These are phyloP conservation scores for Penicillium nucicola DNA, from an alignment of 495 filamentous ascomycete genomes.

Conservation along the genomic window DNA sequence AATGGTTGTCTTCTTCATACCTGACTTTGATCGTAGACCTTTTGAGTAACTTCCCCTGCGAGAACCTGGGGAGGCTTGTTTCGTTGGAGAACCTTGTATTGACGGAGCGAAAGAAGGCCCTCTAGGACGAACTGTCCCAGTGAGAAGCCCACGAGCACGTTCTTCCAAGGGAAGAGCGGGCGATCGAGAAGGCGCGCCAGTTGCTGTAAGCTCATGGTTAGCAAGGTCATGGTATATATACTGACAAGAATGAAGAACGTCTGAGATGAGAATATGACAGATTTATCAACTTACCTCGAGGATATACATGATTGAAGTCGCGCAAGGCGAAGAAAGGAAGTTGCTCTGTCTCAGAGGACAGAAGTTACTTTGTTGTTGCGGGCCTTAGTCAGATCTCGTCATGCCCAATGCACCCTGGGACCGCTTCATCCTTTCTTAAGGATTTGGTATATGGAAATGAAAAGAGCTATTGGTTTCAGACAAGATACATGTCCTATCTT, in stretches of 20 bases:
- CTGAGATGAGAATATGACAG: neutral
- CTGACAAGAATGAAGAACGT: neutral
- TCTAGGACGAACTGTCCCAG: conserved; percentile 86
- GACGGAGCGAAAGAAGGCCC: conserved; percentile 76
- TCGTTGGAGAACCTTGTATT: conserved; percentile 78
- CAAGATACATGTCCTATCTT: too few species aligned
- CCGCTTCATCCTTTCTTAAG: too few species aligned
- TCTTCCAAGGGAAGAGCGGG: conserved; percentile 96
- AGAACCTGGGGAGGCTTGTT: conserved; percentile 81
- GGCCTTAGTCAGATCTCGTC: conserved; percentile 27
- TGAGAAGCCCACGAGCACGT: conserved; percentile 88
- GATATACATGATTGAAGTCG: conserved; percentile 37
- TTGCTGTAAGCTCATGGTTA: conserved; percentile 52
- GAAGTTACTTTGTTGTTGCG: conserved; percentile 29
- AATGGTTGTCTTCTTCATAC: conserved; percentile 32
- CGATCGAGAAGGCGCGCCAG: conserved; percentile 84
- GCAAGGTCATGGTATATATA: neutral
- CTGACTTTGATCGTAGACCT: conserved; percentile 93
- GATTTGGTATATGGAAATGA: too few species aligned
- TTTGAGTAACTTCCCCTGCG: conserved; percentile 77
- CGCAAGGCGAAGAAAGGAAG: conserved; percentile 17
- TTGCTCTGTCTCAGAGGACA: conserved; percentile 6
- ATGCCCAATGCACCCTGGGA: neutral
- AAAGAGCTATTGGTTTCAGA: too few species aligned
- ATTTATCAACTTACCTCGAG: conserved; percentile 33